These are phyloP conservation scores for Trichoderma reesei DNA, from an alignment of 495 filamentous ascomycete genomes.

Conservation along the genomic window DNA sequence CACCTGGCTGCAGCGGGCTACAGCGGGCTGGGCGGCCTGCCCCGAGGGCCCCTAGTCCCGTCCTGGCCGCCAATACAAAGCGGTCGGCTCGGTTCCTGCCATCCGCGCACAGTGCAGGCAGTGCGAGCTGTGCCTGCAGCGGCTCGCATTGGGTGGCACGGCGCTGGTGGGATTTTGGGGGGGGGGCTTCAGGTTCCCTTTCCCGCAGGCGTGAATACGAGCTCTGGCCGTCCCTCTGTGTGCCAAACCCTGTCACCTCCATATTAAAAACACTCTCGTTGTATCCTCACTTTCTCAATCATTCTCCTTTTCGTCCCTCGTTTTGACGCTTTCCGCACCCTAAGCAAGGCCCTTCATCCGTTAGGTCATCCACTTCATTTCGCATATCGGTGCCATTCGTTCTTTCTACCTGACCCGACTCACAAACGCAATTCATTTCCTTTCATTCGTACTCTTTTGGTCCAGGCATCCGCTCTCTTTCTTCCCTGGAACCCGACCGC, in stretches of 20 bases:
- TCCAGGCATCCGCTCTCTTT: not conserved
- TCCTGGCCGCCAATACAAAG: not conserved
- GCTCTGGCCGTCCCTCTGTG: constrained; percentile 2
- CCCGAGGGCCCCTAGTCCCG: constrained; percentile 3
- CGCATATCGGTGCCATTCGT: not conserved
- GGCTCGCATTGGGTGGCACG: too few relatives aligned
- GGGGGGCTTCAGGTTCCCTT: too few relatives aligned
- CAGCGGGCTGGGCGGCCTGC: not conserved
- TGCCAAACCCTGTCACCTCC: constrained; percentile 4
- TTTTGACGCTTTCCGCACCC: not conserved
- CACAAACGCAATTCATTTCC: not conserved
- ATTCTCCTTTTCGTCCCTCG: constrained; percentile 6
- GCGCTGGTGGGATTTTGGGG: not conserved
- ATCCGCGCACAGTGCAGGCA: constrained; percentile 1
- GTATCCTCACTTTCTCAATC: constrained; percentile 7
- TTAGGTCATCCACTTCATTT: not conserved
- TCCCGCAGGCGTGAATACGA: not conserved
- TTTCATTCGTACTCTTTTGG: not conserved
- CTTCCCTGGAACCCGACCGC: not conserved
- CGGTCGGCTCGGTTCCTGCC: not conserved
- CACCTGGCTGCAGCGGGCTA: not conserved
- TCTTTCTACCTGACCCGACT: not conserved
- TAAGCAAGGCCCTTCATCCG: not conserved
- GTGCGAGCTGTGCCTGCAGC: too few relatives aligned
- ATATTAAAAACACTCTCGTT: constrained; percentile 8